phyloP scores from a whole-genome alignment of 2,329 filamentous ascomycete genomes.

The Colletotrichum sp. region DNA sequence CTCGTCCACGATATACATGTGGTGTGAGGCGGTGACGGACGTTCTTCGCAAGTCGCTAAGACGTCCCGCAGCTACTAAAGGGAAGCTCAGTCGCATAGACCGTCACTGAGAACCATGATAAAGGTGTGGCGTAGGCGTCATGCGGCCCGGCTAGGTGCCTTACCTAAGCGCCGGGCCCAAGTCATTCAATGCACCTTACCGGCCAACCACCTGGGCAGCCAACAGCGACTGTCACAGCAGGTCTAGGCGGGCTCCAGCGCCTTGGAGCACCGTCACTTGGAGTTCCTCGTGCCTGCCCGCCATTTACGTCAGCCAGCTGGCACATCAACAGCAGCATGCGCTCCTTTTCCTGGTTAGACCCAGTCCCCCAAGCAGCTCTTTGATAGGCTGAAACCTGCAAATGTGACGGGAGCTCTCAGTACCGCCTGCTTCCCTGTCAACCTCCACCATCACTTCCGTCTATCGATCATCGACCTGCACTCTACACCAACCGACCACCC shows the following conservation, averaged over 20 bases:
- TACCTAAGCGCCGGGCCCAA: not conserved
- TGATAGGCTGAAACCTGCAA: slow-evolving; percentile 22
- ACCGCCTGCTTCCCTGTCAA: slow-evolving; percentile 21
- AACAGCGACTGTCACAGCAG: not conserved
- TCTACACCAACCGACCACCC: slow-evolving; percentile 22
- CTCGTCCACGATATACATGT: not conserved
- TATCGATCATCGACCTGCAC: slow-evolving; percentile 20
- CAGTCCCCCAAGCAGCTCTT: not conserved
- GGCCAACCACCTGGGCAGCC: not conserved
- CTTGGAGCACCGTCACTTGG: not conserved
- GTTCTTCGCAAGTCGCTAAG: not conserved
- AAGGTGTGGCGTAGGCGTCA: slow-evolving; percentile 8
- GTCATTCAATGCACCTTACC: not conserved
- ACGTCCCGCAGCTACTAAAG: not conserved
- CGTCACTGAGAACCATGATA: not conserved
- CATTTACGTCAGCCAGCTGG: slow-evolving; percentile 16
- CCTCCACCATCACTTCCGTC: slow-evolving; percentile 18
- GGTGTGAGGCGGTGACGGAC: not conserved
- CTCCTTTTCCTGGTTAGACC: slow-evolving; percentile 15
- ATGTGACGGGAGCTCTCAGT: slow-evolving; percentile 22
- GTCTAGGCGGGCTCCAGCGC: not conserved
- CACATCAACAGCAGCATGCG: not conserved
- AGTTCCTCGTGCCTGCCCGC: not conserved
- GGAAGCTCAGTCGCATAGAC: not conserved
- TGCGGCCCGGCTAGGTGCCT: not conserved